Evolutionary conservation across 352 stramenopile genomes (phyloP), one percentile per base, ranked within the genome.

Genomic region (Phytophthora hybrid): DNA sequence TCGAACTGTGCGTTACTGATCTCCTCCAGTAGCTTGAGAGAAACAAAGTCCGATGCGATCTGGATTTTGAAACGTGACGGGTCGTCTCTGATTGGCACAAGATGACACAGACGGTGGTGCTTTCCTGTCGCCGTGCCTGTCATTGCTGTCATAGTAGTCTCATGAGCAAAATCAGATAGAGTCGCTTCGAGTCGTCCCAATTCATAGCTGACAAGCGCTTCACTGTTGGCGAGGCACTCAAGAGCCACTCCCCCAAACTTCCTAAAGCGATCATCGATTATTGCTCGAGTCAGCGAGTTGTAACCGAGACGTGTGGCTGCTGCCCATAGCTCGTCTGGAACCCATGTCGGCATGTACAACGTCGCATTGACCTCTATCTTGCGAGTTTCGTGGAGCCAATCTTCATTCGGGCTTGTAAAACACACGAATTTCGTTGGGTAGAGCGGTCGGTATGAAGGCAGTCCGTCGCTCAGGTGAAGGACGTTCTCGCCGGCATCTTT

Each of bases 311-410:
- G 10, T 0, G 14, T 39, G n/a, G 51, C 51, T 26, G 62, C 52
- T 37, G 26, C 18, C 14, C 41, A 29, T 18, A 68, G 16, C 18
- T 68, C 61, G 8, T 32, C 16, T 49, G 46, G 19, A 60, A 41
- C 6, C 51, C 61, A 68, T 51, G 34, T 2, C 21, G 61, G 61
- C 61, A 68, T 68, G 14, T 68, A 68, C 16, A 53, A 29, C 18
- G 10, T 51, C 26, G 26, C 26, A 31, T 31, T 31, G 26, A 31
- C 26, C 26, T 31, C 26, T 5, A 31, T 31, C 4, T 5, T 31
- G 26, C 26, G 26, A 31, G 4, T 31, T 31, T 31, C 26, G 1
- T 10, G 8, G 10, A 66, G 14, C 46, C 44, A 66, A 5, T 5
- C 21, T 47, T 57, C 23, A 21, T 66, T 66, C 5, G 41, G 59